These are phyloP conservation scores for Xylariaceae sp. DNA, from an alignment of 2,329 filamentous ascomycete genomes.

Conservation along the genomic window DNA sequence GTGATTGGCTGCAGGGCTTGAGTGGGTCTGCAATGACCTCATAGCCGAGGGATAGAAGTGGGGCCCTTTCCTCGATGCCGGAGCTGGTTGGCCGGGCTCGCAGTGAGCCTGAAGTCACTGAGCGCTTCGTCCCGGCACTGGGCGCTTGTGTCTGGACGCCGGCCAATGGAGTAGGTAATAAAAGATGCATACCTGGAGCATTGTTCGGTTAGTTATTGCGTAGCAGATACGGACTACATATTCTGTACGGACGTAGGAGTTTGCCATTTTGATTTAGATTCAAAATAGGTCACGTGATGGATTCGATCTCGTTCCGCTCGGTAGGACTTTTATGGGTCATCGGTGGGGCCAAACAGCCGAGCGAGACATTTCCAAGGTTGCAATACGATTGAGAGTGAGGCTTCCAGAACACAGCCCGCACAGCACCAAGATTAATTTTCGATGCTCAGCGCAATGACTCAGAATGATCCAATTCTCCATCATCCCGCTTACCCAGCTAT, in stretches of 20 bases:
- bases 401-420: no score
- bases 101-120: neutral
- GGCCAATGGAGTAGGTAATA: no score
- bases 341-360: no score
- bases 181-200: no score
- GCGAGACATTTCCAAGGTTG: no score
- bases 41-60: constrained; percentile 5
- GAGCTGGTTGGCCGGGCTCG: neutral
- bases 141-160: no score
- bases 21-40: constrained; percentile 3
- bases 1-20: neutral
- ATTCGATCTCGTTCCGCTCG: neutral
- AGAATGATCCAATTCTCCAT: constrained; percentile 11
- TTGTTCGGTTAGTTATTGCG: no score
- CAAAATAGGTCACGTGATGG: neutral
- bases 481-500: neutral
- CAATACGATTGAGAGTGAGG: neutral
- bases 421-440: no score
- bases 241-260: no score
- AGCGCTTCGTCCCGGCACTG: neutral
- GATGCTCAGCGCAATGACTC: constrained; percentile 11
- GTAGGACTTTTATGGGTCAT: no score
- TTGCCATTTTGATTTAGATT: no score
- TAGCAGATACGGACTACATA: no score
- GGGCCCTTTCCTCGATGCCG: neutral